phyloP scores from a whole-genome alignment of 768 basidiomycete species.

The Terana coerulea region DNA sequence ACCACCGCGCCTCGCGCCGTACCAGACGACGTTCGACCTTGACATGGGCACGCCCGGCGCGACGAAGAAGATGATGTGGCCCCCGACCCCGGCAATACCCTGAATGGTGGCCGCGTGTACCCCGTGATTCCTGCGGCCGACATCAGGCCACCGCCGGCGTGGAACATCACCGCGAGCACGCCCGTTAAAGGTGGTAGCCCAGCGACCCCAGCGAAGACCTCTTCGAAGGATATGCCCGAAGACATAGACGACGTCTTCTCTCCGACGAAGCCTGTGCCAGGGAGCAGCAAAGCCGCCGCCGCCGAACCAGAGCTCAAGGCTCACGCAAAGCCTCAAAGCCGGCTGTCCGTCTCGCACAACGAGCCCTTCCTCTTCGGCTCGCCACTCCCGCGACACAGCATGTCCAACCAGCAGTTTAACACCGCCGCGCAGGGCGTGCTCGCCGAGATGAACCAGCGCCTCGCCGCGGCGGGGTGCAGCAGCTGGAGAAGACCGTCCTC shows the following conservation, averaged over 20 bases:
- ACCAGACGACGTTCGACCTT: constrained; percentile 66
- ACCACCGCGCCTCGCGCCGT: constrained; percentile 66
- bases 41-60: constrained; percentile 51
- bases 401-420: constrained; percentile 65
- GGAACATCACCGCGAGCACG: neutral
- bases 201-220: constrained; percentile 15
- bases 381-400: constrained; percentile 57
- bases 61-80: constrained; percentile 35
- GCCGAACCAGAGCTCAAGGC: neutral
- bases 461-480: constrained; percentile 55
- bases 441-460: constrained; percentile 78
- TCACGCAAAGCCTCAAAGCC: neutral
- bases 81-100: constrained; percentile 34
- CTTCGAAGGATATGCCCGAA: neutral
- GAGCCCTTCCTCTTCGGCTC: constrained; percentile 78
- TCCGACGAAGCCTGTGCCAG: constrained; percentile 27
- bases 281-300: neutral
- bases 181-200: constrained; percentile 18
- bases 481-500: constrained; percentile 44
- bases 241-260: constrained; percentile 40
- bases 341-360: constrained; percentile 24
- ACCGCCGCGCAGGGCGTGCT: constrained; percentile 65
- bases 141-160: constrained; percentile 14
- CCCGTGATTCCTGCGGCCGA: constrained; percentile 35
- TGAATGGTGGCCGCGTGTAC: constrained; percentile 31